Evolutionary conservation across 306 rosid species (phyloP).

Genomic region (Castanea mollissima): DNA sequence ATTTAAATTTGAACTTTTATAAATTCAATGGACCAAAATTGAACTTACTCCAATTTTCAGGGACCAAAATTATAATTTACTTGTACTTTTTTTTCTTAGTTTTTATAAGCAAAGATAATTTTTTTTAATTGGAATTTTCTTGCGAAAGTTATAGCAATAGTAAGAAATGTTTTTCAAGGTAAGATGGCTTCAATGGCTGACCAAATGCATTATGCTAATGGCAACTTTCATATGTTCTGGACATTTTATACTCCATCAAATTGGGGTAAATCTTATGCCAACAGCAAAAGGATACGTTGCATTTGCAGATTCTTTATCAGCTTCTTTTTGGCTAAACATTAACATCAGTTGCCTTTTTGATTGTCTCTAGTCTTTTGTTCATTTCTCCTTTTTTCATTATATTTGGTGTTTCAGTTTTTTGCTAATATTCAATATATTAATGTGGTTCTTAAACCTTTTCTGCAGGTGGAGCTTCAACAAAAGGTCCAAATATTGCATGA

Average conservation of each 20-base stretch:
- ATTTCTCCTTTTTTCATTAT: not conserved
- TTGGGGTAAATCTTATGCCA: not conserved
- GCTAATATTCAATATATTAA: constrained; percentile 4
- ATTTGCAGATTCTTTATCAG: not conserved
- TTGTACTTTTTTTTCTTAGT: too few species aligned
- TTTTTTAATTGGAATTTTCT: not conserved
- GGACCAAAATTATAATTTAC: too few species aligned
- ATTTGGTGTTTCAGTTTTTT: not conserved
- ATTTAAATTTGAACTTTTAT: too few species aligned
- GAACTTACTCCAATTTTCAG: too few species aligned
- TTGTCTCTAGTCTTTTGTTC: not conserved
- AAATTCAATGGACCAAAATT: too few species aligned
- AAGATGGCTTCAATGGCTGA: too few species aligned
- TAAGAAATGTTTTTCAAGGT: not conserved
- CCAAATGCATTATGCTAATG: too few species aligned
- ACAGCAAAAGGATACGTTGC: not conserved
- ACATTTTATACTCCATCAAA: too few species aligned
- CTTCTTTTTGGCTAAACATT: not conserved
- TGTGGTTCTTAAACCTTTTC: constrained; percentile 19
- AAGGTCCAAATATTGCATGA: constrained; percentile 66
- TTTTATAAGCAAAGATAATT: not conserved
- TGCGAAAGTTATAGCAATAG: not conserved
- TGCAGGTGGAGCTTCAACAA: constrained; percentile 74
- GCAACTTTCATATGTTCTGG: too few species aligned
- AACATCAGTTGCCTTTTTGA: not conserved